Base-by-base conservation (phyloP, 2,329 filamentous ascomycete genomes). In the Sarocladiaceae sp. region DNA sequence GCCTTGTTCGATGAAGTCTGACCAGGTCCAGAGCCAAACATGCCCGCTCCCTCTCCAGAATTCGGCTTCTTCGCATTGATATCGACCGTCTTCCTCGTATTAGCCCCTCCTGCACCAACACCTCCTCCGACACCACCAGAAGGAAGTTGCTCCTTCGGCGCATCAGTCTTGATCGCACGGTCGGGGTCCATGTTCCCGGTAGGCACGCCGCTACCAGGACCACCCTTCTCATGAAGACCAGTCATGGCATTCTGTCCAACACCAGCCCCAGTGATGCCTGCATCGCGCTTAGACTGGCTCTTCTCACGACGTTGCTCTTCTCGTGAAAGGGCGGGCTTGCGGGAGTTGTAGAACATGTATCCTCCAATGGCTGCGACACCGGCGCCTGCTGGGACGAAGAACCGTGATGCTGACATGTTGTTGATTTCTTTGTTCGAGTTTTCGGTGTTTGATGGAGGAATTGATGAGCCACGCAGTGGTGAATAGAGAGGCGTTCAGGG, bases 61-160 rank as follows among this genome's bases (percentile, higher is more conserved):
- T 20, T 33, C 28, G 35, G 47, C 17, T 56, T 46, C 52, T 57
- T 57, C 7, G 52, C 53, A 23, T 57, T 47, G 53, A 64, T 54
- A 55, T 69, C 63, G 12, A 66, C 56, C 6, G 56, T 57, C 8
- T 54, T 57, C 11, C 67, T 61, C 15, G 59, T 54, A 31, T 62
- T 64, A 17, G 60, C 36, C 20, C 61, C 62, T 4, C 64, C 67
- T 1, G 37, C 61, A 1, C 66, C 66, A 4, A 55, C 51, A 2
- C 67, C 66, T 1, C 67, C 67, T 0, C 66, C 66, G 1, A 66
- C 60, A 5, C 64, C 62, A 1, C 67, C 67, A 1, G 63, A 59
- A 4, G 67, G 66, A 0, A 70, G 59, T 54, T 67, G 59, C n/a
- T 68, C 65, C 47, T 54, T n/a, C 53, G 57, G 4, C 36, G 52